Percentiles rank a stretch among this genome's conserved stretches.
Conservation (phyloP, 352 stramenopile species). For the Pythium biforme region DNA sequence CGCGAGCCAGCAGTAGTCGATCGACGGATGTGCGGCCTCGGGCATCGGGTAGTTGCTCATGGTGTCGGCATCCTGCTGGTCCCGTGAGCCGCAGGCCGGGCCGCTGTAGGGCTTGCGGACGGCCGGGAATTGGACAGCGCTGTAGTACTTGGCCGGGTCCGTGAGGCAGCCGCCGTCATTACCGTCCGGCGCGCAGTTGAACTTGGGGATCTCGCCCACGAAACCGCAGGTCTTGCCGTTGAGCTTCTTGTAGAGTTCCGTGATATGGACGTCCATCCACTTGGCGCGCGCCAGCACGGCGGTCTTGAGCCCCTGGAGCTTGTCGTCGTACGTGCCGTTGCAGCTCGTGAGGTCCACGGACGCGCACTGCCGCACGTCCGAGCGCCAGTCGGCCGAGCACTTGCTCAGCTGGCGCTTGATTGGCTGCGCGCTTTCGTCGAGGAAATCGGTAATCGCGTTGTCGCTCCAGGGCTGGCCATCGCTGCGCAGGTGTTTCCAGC, state of each 20-base stretch:
- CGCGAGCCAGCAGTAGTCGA: constrained; percentile 72
- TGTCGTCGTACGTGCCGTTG: constrained; percentile 60
- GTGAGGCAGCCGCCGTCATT: constrained; percentile 58
- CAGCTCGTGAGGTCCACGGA: constrained; percentile 52
- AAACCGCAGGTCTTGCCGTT: constrained; percentile 53
- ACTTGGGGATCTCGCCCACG: constrained; percentile 61
- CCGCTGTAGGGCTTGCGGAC: constrained; percentile 54
- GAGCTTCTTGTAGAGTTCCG: constrained; percentile 63
- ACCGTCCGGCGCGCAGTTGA: constrained; percentile 62
- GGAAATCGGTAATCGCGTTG: constrained; percentile 42
- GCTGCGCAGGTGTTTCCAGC: constrained; percentile 66
- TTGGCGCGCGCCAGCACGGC: constrained; percentile 46
- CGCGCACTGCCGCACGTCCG: constrained; percentile 52
- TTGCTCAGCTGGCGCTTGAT: constrained; percentile 53
- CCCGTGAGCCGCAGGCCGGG: constrained; percentile 28
- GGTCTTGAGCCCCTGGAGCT: constrained; percentile 40
- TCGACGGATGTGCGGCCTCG: constrained; percentile 43
- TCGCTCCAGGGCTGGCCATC: constrained; percentile 53
- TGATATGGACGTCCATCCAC: constrained; percentile 79
- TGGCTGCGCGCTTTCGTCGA: constrained; percentile 46
- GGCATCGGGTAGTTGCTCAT: constrained; percentile 23
- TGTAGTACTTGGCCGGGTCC: constrained; percentile 63
- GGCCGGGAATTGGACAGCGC: constrained; percentile 46
- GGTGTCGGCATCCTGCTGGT: constrained; percentile 18
- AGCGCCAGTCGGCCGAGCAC: constrained; percentile 53